Percentiles rank a stretch among this genome's conserved stretches.
Evolutionary conservation across 2,329 filamentous ascomycete species (phyloP).

Genomic region (Didymella lethalis): DNA sequence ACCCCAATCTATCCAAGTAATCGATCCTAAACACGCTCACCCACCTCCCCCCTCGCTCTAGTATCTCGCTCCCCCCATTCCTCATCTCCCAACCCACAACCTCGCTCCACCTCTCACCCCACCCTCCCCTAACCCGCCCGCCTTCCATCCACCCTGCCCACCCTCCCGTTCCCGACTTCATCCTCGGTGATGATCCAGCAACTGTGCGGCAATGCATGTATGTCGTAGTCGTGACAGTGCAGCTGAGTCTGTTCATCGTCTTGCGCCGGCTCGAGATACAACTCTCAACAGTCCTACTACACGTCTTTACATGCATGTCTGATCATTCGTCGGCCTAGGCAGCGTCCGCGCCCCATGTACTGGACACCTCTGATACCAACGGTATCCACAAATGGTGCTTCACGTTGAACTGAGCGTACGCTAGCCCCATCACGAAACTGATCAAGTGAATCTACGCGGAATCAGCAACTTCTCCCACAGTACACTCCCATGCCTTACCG

Average conservation of each 20-base stretch:
- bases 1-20: no score
- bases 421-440: conserved; percentile 19
- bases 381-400: conserved; percentile 28
- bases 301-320: not conserved
- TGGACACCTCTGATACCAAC: conserved; percentile 16
- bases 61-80: not conserved
- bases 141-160: conserved; percentile 18
- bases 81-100: conserved; percentile 6
- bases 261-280: not conserved
- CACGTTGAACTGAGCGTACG: conserved; percentile 26
- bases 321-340: not conserved
- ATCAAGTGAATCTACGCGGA: conserved; percentile 15
- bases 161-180: conserved; percentile 14
- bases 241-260: not conserved
- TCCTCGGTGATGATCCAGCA: conserved; percentile 39
- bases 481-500: not conserved
- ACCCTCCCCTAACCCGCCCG: conserved; percentile 1
- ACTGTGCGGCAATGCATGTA: conserved; percentile 17
- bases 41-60: not conserved
- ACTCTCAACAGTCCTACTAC: not conserved
- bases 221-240: not conserved
- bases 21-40: not conserved
- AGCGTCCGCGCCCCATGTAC: not conserved
- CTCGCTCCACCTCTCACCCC: not conserved
- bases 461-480: conserved; percentile 7